Base-by-base conservation (phyloP, 306 rosid genomes). In the Geum urbanum region DNA sequence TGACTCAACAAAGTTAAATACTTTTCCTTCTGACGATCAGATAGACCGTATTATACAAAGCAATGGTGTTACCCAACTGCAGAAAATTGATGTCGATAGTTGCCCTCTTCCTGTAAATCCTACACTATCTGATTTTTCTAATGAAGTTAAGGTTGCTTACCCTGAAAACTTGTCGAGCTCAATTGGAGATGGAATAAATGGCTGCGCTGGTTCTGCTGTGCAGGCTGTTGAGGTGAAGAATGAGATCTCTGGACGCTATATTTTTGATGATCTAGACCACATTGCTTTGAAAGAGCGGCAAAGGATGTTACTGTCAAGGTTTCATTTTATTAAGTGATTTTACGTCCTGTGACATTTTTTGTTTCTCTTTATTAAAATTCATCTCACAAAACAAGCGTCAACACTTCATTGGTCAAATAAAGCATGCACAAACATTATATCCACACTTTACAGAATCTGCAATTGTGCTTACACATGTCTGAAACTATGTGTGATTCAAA, bases 231-330 rank as follows among this genome's bases (percentile, higher is more conserved):
- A 55, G 79, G 80, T 77, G 27, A 63, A 83, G 74, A 72, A 60
- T 80, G 92, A 88, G 83, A 70, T 78, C 63, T 18, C 68, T 46
- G 80, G 72, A 70, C 80, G 63, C 67, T 53, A 16, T 66, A 46
- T 49, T 52, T 61, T 27, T 65, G 96, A 82, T 82, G 83, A 67
- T 67, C 75, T 87, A 63, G 96, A 87, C 72, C 92, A 87, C 72
- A 56, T 92, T 70, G 71, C 72, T 8, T 62, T 92, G 84, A 82
- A 77, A 74, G 89, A 90, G 82, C 83, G 98, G 63, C 81, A 54
- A 72, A 86, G 79, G 82, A 83, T 88, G 82, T 86, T 89, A 37
- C 84, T 81, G 55, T 77, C 85, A 54, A 84, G 94, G 98, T 89
- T 78, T 74, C 61, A 14, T 74, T 69, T 71, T 57, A 59, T 46